Evolutionary conservation across 2,329 filamentous ascomycete genomes (phyloP).

Genomic region (Triangularia verruculosa): DNA sequence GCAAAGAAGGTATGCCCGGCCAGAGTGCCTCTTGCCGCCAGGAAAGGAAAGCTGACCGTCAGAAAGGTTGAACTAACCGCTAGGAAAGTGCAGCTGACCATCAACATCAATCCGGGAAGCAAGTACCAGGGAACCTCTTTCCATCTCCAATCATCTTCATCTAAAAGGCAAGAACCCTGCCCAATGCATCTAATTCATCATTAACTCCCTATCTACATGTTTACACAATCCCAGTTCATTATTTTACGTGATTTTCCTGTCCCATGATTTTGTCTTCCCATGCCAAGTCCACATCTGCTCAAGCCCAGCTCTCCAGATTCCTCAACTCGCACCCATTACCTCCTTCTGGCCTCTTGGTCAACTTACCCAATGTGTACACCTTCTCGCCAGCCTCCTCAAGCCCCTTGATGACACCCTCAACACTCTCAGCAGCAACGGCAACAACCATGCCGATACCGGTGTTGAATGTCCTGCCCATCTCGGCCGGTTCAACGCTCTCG

Average conservation of each 20-base stretch:
- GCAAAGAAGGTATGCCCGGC: too few species aligned
- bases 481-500: conserved; percentile 61
- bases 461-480: conserved; percentile 95
- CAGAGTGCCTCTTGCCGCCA: too few species aligned
- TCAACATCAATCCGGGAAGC: too few species aligned
- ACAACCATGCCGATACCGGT: conserved; percentile 92
- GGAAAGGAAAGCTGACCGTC: too few species aligned
- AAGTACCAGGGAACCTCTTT: too few species aligned
- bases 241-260: not conserved
- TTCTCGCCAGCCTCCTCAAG: conserved; percentile 70
- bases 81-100: too few species aligned
- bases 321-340: conserved; percentile 60
- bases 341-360: conserved; percentile 55
- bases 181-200: not conserved
- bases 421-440: conserved; percentile 67
- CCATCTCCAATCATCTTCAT: too few species aligned
- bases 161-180: not conserved
- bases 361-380: conserved; percentile 71
- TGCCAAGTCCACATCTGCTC: not conserved
- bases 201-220: not conserved
- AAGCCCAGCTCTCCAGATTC: conserved; percentile 49
- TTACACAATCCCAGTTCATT: not conserved
- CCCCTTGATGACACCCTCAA: conserved; percentile 54
- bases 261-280: not conserved
- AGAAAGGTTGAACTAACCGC: too few species aligned